Evolutionary conservation across 805 yeast genomes (phyloP).

Genomic region (Lipomyces spencermartinsiae): DNA sequence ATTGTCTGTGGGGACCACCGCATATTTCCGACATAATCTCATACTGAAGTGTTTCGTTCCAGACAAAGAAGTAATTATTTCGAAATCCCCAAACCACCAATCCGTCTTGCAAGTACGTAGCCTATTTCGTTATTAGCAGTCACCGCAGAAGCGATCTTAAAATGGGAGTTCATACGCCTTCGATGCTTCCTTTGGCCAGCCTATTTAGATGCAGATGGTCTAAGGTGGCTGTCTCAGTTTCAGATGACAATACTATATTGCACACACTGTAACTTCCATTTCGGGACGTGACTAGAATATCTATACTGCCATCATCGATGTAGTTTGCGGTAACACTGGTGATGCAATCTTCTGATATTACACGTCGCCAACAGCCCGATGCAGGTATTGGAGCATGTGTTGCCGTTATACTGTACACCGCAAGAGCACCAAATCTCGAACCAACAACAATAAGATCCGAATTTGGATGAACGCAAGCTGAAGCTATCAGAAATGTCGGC

Average conservation of each 20-base stretch:
- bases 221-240: constrained; percentile 9
- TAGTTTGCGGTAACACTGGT: constrained; percentile 3
- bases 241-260: background rate
- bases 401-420: constrained; percentile 52
- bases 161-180: constrained; percentile 56
- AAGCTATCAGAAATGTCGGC: constrained; percentile 63
- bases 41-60: constrained; percentile 78
- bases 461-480: constrained; percentile 53
- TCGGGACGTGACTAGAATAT: constrained; percentile 31
- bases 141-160: background rate
- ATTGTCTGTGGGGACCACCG: constrained; percentile 90
- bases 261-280: constrained; percentile 30
- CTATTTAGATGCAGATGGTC: constrained; percentile 61
- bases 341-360: constrained; percentile 36
- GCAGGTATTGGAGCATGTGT: background rate
- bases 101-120: constrained; percentile 50
- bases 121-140: constrained; percentile 1
- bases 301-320: background rate
- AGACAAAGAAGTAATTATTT: constrained; percentile 75
- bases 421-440: constrained; percentile 72
- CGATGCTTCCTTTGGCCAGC: constrained; percentile 77
- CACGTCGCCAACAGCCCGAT: constrained; percentile 26
- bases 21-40: constrained; percentile 76
- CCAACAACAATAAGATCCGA: constrained; percentile 62
- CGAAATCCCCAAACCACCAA: constrained; percentile 79